Percentiles rank a stretch among this genome's conserved stretches.
Conservation (phyloP, 1,139 yeast genomes). For the Geotrichum macrosporum region DNA sequence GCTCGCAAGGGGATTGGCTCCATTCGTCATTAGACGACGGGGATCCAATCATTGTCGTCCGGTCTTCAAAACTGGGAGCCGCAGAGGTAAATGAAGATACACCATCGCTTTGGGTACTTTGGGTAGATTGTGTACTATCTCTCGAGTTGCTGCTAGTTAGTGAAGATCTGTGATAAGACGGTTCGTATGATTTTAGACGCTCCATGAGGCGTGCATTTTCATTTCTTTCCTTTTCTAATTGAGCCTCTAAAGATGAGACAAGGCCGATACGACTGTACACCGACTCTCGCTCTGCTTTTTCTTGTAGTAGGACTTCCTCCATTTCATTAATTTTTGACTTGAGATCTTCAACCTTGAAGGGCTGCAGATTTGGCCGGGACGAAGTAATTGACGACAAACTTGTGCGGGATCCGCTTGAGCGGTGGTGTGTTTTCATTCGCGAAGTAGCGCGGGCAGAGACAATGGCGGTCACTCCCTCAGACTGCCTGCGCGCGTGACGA, state of each 20-base stretch:
- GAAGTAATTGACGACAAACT: slow-evolving; percentile 4
- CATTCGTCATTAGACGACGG: slow-evolving; percentile 12
- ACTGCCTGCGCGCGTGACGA: neutral
- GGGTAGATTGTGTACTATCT: neutral
- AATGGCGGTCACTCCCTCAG: neutral
- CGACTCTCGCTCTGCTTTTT: slow-evolving; percentile 30
- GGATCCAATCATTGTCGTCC: slow-evolving; percentile 12
- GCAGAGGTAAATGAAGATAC: slow-evolving; percentile 1
- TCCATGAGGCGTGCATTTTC: slow-evolving; percentile 27
- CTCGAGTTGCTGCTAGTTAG: neutral
- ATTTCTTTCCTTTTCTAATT: slow-evolving; percentile 26
- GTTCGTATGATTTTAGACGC: slow-evolving; percentile 17
- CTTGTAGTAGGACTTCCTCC: slow-evolving; percentile 33
- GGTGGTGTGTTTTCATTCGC: slow-evolving; percentile 10
- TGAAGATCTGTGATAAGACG: neutral
- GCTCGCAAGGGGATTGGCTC: neutral
- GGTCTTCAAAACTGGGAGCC: slow-evolving; percentile 6
- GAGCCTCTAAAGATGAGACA: slow-evolving; percentile 28
- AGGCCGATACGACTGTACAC: slow-evolving; percentile 28
- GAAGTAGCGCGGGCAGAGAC: slow-evolving; percentile 1
- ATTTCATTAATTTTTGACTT: slow-evolving; percentile 33
- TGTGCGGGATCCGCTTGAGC: slow-evolving; percentile 2
- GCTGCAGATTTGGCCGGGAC: neutral
- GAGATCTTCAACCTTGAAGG: slow-evolving; percentile 31
- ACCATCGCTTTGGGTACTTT: neutral